Percentiles rank a stretch among this genome's conserved stretches.
These are phyloP conservation scores for Nemania bipapillata DNA, from an alignment of 2,329 filamentous ascomycete species.

Conservation along the genomic window DNA sequence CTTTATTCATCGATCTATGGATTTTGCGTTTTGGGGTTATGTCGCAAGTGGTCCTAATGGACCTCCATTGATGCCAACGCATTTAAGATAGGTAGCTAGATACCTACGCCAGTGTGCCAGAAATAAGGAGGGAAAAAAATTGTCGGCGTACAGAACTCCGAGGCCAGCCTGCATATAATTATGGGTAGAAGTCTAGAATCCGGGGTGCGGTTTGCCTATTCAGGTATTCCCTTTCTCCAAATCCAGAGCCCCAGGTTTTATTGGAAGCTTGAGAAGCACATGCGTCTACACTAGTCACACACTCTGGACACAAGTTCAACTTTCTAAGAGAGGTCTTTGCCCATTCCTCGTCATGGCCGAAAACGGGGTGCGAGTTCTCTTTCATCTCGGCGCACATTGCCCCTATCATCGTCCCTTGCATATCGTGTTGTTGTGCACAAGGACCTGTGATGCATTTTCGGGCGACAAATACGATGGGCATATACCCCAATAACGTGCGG, in stretches of 20 bases:
- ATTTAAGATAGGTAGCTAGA: neutral
- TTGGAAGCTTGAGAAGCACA: neutral
- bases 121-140: neutral
- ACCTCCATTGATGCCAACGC: neutral
- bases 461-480: neutral
- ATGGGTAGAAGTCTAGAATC: neutral
- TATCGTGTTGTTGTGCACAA: neutral
- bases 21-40: no score
- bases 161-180: neutral
- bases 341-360: conserved; percentile 7
- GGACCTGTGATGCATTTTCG: neutral
- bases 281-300: neutral
- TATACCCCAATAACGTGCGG: conserved; percentile 19
- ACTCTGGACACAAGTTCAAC: neutral
- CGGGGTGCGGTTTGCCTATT: conserved; percentile 18
- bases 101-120: neutral
- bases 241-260: conserved; percentile 12
- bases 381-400: neutral
- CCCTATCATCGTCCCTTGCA: neutral
- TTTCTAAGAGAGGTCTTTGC: neutral
- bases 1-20: no score
- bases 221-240: conserved; percentile 14
- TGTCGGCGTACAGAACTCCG: neutral
- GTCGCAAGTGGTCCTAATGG: no score
- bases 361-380: neutral